Evolutionary conservation across 2,329 filamentous ascomycete genomes (phyloP), one percentile per base, ranked within the genome.

Genomic region (Curvularia verruculosa): DNA sequence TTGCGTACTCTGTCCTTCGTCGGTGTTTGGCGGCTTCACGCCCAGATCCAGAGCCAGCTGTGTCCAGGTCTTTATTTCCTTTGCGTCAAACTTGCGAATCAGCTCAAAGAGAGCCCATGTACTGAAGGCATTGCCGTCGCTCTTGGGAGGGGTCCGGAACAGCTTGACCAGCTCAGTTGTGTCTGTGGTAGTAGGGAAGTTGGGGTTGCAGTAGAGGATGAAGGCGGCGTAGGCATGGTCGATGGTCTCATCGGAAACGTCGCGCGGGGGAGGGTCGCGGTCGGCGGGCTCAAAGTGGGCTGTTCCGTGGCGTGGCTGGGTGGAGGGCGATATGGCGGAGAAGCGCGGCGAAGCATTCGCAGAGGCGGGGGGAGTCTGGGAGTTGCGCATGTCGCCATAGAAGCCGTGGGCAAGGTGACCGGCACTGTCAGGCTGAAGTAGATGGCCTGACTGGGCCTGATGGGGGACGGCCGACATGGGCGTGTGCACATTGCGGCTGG

Each of bases 31-130:
- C 3, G 89, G 89, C 69, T 96, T 91, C 15, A 96, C 94, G 9
- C 94, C 93, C n/a, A 97, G 81, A 68, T 89, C 89, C 51, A 93
- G 85, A 0, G 91, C 93, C 65, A 97, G 75, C 73, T 96, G 91
- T 39, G 90, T 91, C 93, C 93, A 97, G 0, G 92, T 96, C 77
- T 93, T 95, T 74, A 97, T 87, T 70, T 96, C 91, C 71, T 91
- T 93, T 21, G 81, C 80, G 63, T 96, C 90, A 50, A 96, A 85
- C 74, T 89, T 88, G 61, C 85, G 83, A 70, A 97, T 91, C 50
- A 97, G 83, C 69, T 91, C 84, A 73, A 88, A 96, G 19, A 97
- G 80, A 7, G 81, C 81, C 75, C 86, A 96, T 0, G 90, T 90
- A 69, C 87, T 90, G 73, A 96, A 97, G 57, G 83, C 87, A 76